phyloP scores from a whole-genome alignment of 108 stramenopile species.

The Fistulifera pelliculosa region DNA sequence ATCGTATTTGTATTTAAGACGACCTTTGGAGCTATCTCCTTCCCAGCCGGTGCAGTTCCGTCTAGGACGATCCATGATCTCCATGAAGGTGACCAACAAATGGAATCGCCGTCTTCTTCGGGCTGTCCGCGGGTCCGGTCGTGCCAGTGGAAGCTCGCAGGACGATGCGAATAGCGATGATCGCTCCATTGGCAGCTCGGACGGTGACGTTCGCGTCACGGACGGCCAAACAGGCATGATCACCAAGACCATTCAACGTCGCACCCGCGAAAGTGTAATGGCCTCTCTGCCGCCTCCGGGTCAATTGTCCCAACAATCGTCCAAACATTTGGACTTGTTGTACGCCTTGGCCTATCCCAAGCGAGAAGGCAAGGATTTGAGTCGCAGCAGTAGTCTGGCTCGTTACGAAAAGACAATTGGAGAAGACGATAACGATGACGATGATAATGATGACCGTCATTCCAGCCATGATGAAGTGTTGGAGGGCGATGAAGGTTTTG shows the following conservation, averaged over 20 bases:
- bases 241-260: slow-evolving; percentile 44
- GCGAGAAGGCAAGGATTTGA: slow-evolving; percentile 26
- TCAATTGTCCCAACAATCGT: slow-evolving; percentile 60
- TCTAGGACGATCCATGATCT: slow-evolving; percentile 79
- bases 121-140: slow-evolving; percentile 65
- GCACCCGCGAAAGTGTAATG: slow-evolving; percentile 78
- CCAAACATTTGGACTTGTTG: slow-evolving; percentile 72
- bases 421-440: too few relatives aligned
- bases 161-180: slow-evolving; percentile 37
- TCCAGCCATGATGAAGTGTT: too few relatives aligned
- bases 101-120: slow-evolving; percentile 73
- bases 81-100: slow-evolving; percentile 85
- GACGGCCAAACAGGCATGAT: slow-evolving; percentile 61
- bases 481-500: too few relatives aligned
- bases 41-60: slow-evolving; percentile 78
- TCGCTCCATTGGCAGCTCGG: slow-evolving; percentile 76
- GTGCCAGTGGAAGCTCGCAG: slow-evolving; percentile 11
- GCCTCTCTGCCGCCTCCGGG: slow-evolving; percentile 58
- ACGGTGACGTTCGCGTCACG: slow-evolving; percentile 68
- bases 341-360: slow-evolving; percentile 79
- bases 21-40: slow-evolving; percentile 76
- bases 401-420: not conserved
- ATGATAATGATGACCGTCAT: too few relatives aligned
- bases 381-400: not conserved
- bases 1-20: slow-evolving; percentile 73